These are phyloP conservation scores for Malus hybrid DNA, from an alignment of 331 rosid species.

Conservation along the genomic window DNA sequence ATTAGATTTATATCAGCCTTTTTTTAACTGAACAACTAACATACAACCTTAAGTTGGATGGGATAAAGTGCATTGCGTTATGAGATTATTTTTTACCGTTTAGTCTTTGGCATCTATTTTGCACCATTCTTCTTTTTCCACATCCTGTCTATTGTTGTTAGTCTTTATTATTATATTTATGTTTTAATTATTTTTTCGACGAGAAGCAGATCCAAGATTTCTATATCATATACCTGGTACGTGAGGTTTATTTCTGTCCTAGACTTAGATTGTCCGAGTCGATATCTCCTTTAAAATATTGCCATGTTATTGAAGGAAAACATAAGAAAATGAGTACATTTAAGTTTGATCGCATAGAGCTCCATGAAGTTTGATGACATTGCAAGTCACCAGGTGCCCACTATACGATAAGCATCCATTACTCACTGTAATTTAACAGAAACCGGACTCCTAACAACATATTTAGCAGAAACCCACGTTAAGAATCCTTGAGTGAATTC, in stretches of 20 bases:
- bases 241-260: not conserved
- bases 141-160: not conserved
- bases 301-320: not conserved
- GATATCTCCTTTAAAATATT: not conserved
- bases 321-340: not conserved
- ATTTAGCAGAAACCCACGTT: constrained; percentile 44
- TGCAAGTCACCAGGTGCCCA: constrained; percentile 8
- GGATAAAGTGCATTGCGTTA: not conserved
- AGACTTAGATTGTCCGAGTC: not conserved
- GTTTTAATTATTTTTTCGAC: not conserved
- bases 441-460: constrained; percentile 57
- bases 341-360: not conserved
- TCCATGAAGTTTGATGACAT: constrained; percentile 12
- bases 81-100: not conserved
- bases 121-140: not conserved
- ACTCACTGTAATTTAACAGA: constrained; percentile 32
- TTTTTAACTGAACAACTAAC: not conserved
- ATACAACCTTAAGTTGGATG: not conserved
- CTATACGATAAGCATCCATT: not conserved
- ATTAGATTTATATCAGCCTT: not conserved
- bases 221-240: too few relatives aligned
- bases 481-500: constrained; percentile 50
- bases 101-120: not conserved
- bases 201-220: not conserved
- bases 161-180: not conserved